A percentile compares a stretch with the other conserved stretches of the same genome.
Conservation (phyloP, 208 protist genomes). For the Leishmania lainsoni region DNA sequence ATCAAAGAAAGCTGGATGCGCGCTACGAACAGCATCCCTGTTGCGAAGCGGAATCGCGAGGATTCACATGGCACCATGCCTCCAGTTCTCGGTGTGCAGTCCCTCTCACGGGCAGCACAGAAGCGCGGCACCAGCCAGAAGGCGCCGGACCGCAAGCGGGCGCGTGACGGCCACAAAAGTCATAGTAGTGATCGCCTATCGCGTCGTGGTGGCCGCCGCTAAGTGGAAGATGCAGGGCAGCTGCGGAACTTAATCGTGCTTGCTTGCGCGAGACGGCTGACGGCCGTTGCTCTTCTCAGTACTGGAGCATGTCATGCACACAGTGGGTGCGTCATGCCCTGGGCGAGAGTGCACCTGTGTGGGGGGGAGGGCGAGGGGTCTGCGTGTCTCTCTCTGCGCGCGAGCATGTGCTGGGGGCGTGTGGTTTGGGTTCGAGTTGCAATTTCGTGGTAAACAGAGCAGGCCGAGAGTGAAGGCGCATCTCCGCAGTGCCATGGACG, state of each 20-base stretch:
- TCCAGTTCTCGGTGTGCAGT: conserved; percentile 27
- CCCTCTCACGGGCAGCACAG: conserved; percentile 18
- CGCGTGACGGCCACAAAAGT: conserved; percentile 13
- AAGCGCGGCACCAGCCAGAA: conserved; percentile 22
- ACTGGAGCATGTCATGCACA: background rate
- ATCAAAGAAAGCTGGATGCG: conserved; percentile 72
- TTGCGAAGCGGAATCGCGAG: conserved; percentile 48
- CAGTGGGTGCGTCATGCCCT: background rate
- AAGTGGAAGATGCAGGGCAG: background rate
- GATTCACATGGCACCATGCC: conserved; percentile 18
- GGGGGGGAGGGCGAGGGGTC: too few species aligned
- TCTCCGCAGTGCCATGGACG: background rate
- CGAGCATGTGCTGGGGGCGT: too few species aligned
- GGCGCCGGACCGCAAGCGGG: conserved; percentile 22
- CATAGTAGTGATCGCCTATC: conserved; percentile 3
- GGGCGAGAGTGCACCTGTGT: too few species aligned
- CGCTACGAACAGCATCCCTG: conserved; percentile 49
- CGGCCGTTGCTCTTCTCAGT: background rate
- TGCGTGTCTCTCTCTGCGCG: background rate
- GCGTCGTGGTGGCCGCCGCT: conserved; percentile 7
- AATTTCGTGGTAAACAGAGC: background rate
- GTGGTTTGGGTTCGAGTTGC: background rate
- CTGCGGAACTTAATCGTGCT: background rate
- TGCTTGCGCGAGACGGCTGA: background rate
- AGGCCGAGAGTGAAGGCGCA: background rate